A percentile compares a stretch with the other conserved stretches of the same genome.
phyloP scores from a whole-genome alignment of 192 early-diverging fungal species.

The Coemansia sp. region DNA sequence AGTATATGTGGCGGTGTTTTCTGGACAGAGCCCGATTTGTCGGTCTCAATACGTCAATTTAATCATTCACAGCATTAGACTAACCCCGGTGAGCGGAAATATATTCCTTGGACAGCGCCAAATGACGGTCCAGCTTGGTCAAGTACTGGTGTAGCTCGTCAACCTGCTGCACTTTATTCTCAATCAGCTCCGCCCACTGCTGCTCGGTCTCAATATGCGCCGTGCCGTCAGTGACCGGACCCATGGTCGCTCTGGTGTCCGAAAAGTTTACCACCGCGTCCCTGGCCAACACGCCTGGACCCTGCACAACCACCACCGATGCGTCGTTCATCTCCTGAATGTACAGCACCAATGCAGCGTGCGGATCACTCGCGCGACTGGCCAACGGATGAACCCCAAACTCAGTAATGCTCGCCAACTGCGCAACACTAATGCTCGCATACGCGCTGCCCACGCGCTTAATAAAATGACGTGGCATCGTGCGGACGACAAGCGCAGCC shows the following conservation, averaged over 20 bases:
- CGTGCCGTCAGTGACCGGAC: background rate
- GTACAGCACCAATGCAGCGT: conserved; percentile 19
- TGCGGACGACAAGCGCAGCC: conserved; percentile 7
- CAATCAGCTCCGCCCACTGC: conserved; percentile 21
- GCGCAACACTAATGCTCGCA: conserved; percentile 19
- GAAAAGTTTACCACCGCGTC: background rate
- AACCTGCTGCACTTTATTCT: conserved; percentile 15
- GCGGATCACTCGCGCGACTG: conserved; percentile 4
- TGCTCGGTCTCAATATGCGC: conserved; percentile 11
- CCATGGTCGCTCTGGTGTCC: conserved; percentile 1
- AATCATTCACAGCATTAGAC: background rate
- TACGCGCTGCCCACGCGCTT: conserved; percentile 19
- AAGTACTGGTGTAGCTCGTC: conserved; percentile 17
- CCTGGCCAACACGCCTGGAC: conserved; percentile 10
- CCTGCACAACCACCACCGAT: conserved; percentile 23
- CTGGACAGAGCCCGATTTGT: no score
- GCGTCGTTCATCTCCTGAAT: conserved; percentile 30
- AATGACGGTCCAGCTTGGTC: conserved; percentile 30
- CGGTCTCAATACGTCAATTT: no score
- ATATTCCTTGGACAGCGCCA: conserved; percentile 44
- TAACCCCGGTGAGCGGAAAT: conserved; percentile 15
- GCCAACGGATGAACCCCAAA: conserved; percentile 29
- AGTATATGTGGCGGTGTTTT: no score
- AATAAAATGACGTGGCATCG: conserved; percentile 33
- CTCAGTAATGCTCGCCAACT: conserved; percentile 22